Base-by-base conservation (phyloP, 345 rosid genomes). In the Firmiana major region DNA sequence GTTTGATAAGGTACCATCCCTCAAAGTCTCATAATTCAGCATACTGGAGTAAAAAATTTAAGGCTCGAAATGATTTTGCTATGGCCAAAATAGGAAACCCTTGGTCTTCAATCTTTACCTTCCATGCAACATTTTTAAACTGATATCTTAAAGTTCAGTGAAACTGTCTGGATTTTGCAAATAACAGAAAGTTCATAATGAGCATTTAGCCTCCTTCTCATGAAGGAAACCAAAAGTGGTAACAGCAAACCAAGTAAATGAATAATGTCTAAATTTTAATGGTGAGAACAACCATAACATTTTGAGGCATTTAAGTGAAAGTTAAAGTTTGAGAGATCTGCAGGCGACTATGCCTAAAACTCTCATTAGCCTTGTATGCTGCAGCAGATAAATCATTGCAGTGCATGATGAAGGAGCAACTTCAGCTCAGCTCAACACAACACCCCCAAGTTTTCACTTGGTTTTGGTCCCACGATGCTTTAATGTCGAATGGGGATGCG, bases 391-490 rank as follows among this genome's bases (percentile, higher is more conserved):
- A 40, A 40, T 38, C 26, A 38, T 10, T 31, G 34, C 34, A 31
- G 34, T 31, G 34, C 34, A 31, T 34, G 21, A 62, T 36, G 0
- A 3, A 16, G 46, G 6, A 3, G 45, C 34, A 31, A 31, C 34
- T 31, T 31, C 34, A 31, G 34, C 34, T 0, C 6, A 68, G 16
- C 31, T n/a, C 43, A 63, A 34, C 22, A 3, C 24, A 17, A 54
- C 7, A 12, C 0, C 54, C 9, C 54, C 54, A 0, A 49, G 19
- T 15, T 49, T n/a, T 19, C 24, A 11, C 1, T 45, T 45, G 48
- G 7, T 63, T n/a, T 69, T 26, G 77, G 80, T 65, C 80, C 83
- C 77, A 73, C 17, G 8, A 63, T 31, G 68, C 17, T 70, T 36
- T 10, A 48, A 48, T 60, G 16, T 19, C 19, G 43, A 28, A 19